Percentiles rank a stretch among this genome's conserved stretches.
Evolutionary conservation across 1,284 basidiomycete genomes (phyloP).

Genomic region (Ganoderma boninense): DNA sequence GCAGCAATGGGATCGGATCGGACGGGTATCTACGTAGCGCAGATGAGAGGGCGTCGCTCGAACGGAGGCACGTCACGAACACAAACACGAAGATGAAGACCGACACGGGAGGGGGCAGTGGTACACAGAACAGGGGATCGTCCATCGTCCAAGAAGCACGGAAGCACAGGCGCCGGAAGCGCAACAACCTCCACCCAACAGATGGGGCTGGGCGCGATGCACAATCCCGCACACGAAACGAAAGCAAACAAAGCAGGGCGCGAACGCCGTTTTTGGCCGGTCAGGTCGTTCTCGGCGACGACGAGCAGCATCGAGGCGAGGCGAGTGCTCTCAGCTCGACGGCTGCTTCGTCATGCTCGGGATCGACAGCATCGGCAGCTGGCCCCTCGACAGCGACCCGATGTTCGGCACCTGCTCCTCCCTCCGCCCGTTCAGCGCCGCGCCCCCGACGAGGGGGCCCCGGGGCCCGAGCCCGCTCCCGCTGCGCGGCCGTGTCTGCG

Average conservation of each 20-base stretch:
- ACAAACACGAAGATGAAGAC: not conserved
- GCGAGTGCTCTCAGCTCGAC: conserved; percentile 24
- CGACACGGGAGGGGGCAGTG: not conserved
- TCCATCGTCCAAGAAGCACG: conserved; percentile 24
- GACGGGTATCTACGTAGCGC: conserved; percentile 24
- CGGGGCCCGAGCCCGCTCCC: conserved; percentile 44
- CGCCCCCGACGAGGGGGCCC: conserved; percentile 16
- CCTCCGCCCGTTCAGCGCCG: conserved; percentile 22
- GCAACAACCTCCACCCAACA: not conserved
- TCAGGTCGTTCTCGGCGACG: not conserved
- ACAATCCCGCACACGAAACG: not conserved
- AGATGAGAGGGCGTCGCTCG: not conserved
- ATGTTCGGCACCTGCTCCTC: conserved; percentile 40
- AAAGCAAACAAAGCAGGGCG: conserved; percentile 1
- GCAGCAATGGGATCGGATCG: conserved; percentile 15
- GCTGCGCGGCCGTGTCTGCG: conserved; percentile 47
- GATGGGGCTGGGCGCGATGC: not conserved
- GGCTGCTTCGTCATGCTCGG: conserved; percentile 36
- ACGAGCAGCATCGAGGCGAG: not conserved
- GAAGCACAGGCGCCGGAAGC: not conserved
- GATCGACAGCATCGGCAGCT: conserved; percentile 41
- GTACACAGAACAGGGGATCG: conserved; percentile 2
- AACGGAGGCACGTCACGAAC: not conserved
- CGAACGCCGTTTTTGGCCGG: conserved; percentile 13
- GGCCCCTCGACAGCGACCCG: conserved; percentile 35